Evolutionary conservation across 352 stramenopile genomes (phyloP), one percentile per base, ranked within the genome.

Genomic region (Phytopythium montanum): DNA sequence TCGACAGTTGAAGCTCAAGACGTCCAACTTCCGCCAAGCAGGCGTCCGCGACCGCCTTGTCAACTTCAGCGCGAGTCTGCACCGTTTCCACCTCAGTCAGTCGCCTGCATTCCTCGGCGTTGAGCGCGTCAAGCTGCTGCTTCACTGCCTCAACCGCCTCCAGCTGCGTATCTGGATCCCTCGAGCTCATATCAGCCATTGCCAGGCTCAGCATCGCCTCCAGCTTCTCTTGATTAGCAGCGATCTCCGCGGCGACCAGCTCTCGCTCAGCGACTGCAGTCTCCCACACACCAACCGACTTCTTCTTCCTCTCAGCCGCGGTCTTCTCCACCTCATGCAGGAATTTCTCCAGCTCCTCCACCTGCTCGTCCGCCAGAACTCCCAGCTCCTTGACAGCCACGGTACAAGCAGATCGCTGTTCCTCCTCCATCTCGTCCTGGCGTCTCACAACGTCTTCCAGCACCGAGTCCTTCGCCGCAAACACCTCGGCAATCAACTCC

Each of bases 371-470:
- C 19, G 38, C 3, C 19, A 42, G 2, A 0, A 6, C 31, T 19
- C 14, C 7, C 2, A 55, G 49, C 6, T 55, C 18, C 8, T 19
- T n/a, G 7, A 72, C 29, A 0, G 67, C 68, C 5, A 12, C 31
- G 19, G 56, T 41, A 2, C 70, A 51, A 0, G 64, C 61, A 50
- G 71, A 50, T 42, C 77, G 53, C 16, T 59, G 55, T 10, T 45
- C 44, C 39, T 54, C 42, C 13, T 81, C 72, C 60, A 79, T 77
- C 25, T 70, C 58, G n/a, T 76, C 72, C 44, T 81, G 68, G 9
- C 71, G 65, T 33, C 61, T 73, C 2, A 79, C 67, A 23, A 84
- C 26, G 1, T 66, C 52, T 56, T 79, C 69, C n/a, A 78, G 54
- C 7, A 69, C 19, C 7, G 56, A 49, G 9, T 79, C 69, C 26